A percentile compares a stretch with the other conserved stretches of the same genome.
Conservation (phyloP, 176 grass and related monocot species). For the Avena insularis region DNA sequence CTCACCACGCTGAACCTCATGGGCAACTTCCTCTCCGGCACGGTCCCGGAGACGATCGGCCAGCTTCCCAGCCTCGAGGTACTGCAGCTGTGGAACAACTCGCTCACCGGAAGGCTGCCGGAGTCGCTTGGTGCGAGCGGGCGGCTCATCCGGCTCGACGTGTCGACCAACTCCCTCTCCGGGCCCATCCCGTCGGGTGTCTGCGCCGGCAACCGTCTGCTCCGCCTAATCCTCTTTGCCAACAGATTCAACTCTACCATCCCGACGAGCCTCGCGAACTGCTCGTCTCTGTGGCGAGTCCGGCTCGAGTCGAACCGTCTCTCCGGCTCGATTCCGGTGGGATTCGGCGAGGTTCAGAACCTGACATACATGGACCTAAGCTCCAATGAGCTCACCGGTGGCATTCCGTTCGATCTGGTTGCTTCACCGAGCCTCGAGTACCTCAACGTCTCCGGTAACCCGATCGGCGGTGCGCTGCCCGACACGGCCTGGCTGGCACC, state of each 20-base stretch:
- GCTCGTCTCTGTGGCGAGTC: constrained; percentile 82
- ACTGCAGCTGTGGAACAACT: constrained; percentile 97
- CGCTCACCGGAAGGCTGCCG: constrained; percentile 69
- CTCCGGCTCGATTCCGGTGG: constrained; percentile 62
- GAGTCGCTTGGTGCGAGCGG: constrained; percentile 49
- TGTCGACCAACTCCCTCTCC: constrained; percentile 77
- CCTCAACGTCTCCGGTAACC: constrained; percentile 87
- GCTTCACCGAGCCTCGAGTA: constrained; percentile 62
- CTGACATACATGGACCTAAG: constrained; percentile 93
- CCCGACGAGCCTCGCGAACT: constrained; percentile 62
- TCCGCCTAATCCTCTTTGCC: constrained; percentile 82
- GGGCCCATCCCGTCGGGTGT: constrained; percentile 64
- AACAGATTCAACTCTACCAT: constrained; percentile 77
- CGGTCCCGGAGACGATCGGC: constrained; percentile 62
- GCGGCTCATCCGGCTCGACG: constrained; percentile 69
- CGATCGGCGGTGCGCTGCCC: constrained; percentile 55
- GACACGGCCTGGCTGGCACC: constrained; percentile 54
- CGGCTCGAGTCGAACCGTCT: constrained; percentile 70
- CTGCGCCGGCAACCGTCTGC: constrained; percentile 65
- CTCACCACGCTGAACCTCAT: constrained; percentile 85
- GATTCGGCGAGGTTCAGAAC: constrained; percentile 71
- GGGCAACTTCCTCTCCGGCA: constrained; percentile 72
- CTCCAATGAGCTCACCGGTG: constrained; percentile 64
- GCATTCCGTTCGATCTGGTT: constrained; percentile 60
- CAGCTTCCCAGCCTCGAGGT: constrained; percentile 65